Percentiles rank a stretch among this genome's conserved stretches.
Evolutionary conservation across 495 filamentous ascomycete genomes (phyloP).

Genomic region (Acidomyces sp.): DNA sequence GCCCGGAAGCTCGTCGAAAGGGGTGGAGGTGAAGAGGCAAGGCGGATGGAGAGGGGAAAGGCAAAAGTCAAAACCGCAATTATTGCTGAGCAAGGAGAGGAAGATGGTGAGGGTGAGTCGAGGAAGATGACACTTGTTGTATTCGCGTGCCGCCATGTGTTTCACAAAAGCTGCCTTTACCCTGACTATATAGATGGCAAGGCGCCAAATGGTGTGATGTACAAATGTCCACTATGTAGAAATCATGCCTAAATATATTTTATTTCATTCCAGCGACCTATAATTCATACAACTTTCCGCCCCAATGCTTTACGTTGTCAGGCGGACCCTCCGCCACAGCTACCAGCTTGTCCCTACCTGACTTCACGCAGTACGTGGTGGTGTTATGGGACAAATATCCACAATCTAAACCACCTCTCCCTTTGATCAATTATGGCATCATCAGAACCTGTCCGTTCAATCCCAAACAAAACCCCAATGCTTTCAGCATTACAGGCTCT

Average conservation of each 20-base stretch:
- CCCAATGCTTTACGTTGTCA: too few relatives aligned
- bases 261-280: too few relatives aligned
- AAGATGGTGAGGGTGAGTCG: slow-evolving; percentile 11
- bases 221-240: slow-evolving; percentile 19
- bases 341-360: too few relatives aligned
- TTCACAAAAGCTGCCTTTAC: slow-evolving; percentile 28
- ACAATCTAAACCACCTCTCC: too few relatives aligned
- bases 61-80: slow-evolving; percentile 18
- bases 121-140: slow-evolving; percentile 24
- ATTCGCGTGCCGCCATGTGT: slow-evolving; percentile 31
- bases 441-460: too few relatives aligned
- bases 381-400: too few relatives aligned
- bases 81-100: slow-evolving; percentile 4
- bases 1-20: slow-evolving; percentile 18
- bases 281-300: too few relatives aligned
- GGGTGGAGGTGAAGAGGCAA: slow-evolving; percentile 14
- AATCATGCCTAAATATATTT: slow-evolving; percentile 3
- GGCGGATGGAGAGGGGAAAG: slow-evolving; percentile 18
- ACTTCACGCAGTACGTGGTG: too few relatives aligned
- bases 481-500: too few relatives aligned
- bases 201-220: slow-evolving; percentile 1
- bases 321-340: too few relatives aligned
- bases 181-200: slow-evolving; percentile 5
- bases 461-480: too few relatives aligned
- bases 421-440: too few relatives aligned